Conservation (phyloP, 768 basidiomycete species). For the Suillus placidus region DNA sequence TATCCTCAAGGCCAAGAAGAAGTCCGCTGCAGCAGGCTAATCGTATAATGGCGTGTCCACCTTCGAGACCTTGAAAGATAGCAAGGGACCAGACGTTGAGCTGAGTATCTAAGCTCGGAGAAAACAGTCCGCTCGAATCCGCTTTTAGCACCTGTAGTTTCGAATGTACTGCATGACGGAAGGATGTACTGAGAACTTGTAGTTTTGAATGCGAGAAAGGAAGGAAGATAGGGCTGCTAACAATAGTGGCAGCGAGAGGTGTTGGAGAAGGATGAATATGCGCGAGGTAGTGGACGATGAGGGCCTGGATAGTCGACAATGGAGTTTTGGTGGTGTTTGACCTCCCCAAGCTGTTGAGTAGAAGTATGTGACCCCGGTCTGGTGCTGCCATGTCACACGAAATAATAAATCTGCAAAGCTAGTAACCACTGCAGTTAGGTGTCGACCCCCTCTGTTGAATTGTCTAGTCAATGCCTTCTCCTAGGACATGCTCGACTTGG, state of each 20-base stretch:
- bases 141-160: slow-evolving; percentile 27
- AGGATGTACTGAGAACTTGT: slow-evolving; percentile 28
- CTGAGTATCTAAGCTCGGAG: slow-evolving; percentile 40
- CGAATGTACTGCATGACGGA: slow-evolving; percentile 36
- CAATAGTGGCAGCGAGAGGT: slow-evolving; percentile 35
- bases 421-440: background rate
- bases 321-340: slow-evolving; percentile 19
- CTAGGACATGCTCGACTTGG: background rate
- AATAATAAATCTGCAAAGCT: background rate
- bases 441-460: background rate
- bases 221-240: slow-evolving; percentile 33
- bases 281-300: slow-evolving; percentile 33
- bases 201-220: slow-evolving; percentile 34
- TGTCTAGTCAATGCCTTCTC: background rate
- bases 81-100: slow-evolving; percentile 54
- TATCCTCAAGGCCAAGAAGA: slow-evolving; percentile 63
- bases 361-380: slow-evolving; percentile 26
- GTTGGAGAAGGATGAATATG: slow-evolving; percentile 32
- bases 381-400: slow-evolving; percentile 11
- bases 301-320: slow-evolving; percentile 27
- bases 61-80: slow-evolving; percentile 61
- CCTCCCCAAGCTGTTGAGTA: slow-evolving; percentile 27
- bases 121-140: slow-evolving; percentile 34
- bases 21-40: slow-evolving; percentile 68
- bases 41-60: slow-evolving; percentile 63